A percentile compares a stretch with the other conserved stretches of the same genome.
Conservation (phyloP, 768 basidiomycete genomes). For the Termitomyces titanicus region DNA sequence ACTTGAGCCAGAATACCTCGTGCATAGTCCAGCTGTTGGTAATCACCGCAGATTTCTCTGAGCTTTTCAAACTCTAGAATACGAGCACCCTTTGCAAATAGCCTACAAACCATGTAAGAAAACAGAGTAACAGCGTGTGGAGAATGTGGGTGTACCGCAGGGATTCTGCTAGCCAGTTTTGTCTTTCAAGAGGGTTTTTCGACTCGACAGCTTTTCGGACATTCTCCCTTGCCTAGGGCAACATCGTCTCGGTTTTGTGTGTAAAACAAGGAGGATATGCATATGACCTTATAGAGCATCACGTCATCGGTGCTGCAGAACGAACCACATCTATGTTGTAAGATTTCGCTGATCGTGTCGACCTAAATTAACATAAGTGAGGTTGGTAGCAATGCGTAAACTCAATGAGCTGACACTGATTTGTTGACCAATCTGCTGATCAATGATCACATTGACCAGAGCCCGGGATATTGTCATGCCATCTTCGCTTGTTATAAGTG, state of each 20-base stretch:
- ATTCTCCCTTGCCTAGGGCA: constrained; percentile 82
- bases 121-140: neutral
- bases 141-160: constrained; percentile 53
- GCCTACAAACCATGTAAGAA: constrained; percentile 36
- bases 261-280: neutral
- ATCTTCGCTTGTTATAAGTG: constrained; percentile 77
- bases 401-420: constrained; percentile 64
- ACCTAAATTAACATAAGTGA: constrained; percentile 52
- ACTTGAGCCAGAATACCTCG: constrained; percentile 47
- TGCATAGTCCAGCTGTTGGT: constrained; percentile 79
- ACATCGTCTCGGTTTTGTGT: neutral
- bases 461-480: constrained; percentile 88
- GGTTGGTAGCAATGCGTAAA: neutral
- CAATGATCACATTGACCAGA: constrained; percentile 92
- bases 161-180: constrained; percentile 82
- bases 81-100: constrained; percentile 86
- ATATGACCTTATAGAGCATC: constrained; percentile 85
- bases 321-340: constrained; percentile 93
- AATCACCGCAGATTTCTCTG: constrained; percentile 85
- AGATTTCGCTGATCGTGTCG: constrained; percentile 91
- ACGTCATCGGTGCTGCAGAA: constrained; percentile 99
- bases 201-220: constrained; percentile 87
- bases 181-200: constrained; percentile 66
- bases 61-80: constrained; percentile 83
- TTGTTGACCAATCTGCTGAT: constrained; percentile 97